Conservation (phyloP, 2,329 filamentous ascomycete species). For the Cladosporium sp. region DNA sequence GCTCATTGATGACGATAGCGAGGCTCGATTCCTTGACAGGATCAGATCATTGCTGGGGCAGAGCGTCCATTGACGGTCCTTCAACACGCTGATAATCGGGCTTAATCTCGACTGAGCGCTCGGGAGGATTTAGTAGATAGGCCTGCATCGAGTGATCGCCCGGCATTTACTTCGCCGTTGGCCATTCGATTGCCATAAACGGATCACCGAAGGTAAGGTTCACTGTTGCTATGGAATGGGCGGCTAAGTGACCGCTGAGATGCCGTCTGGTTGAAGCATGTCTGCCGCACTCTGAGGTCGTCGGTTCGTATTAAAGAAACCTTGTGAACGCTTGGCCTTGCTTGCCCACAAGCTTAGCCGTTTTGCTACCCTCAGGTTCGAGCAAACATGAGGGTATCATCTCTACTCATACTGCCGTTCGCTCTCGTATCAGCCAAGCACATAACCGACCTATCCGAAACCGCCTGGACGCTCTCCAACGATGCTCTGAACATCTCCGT, state of each 20-base stretch:
- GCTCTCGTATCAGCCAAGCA: neutral
- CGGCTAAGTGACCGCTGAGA: neutral
- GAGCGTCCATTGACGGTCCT: neutral
- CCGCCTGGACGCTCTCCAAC: conserved; percentile 39
- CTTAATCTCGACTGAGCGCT: neutral
- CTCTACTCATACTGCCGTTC: neutral
- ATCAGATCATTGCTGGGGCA: neutral
- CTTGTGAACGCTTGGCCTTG: neutral
- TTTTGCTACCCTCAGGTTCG: neutral
- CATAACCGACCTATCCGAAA: neutral
- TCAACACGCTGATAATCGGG: neutral
- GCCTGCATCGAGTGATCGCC: neutral
- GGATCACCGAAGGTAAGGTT: neutral
- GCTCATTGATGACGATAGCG: neutral
- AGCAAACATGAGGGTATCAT: neutral
- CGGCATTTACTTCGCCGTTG: neutral
- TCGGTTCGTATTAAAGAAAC: neutral
- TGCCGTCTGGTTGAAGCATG: neutral
- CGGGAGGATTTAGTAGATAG: neutral
- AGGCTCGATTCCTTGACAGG: neutral
- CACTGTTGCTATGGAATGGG: neutral
- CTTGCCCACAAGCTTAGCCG: neutral
- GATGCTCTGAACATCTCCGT: conserved; percentile 52
- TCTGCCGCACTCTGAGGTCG: neutral
- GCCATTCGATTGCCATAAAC: neutral